Conservation (phyloP, 2,329 filamentous ascomycete genomes). For the Botrytis porri region DNA sequence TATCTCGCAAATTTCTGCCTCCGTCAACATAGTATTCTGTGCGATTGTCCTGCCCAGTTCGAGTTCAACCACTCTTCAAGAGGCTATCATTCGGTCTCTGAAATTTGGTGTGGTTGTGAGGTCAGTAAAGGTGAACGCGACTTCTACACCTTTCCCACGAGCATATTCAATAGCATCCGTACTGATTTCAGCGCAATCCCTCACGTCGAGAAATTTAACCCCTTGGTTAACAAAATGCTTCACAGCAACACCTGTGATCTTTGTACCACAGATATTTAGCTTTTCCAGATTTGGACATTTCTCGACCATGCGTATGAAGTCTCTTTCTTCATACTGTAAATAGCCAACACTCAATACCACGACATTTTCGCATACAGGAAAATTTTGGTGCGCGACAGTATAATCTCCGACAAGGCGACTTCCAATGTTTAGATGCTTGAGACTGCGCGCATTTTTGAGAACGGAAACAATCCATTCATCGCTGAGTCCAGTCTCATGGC, state of each 20-base stretch:
- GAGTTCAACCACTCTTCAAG: neutral
- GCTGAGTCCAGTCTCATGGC: constrained; percentile 27
- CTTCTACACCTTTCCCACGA: constrained; percentile 31
- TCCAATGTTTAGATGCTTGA: constrained; percentile 32
- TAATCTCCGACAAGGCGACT: constrained; percentile 22
- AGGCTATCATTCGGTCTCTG: neutral
- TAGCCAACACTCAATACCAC: constrained; percentile 29
- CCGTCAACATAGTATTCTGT: neutral
- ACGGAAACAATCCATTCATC: constrained; percentile 24
- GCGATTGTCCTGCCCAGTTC: neutral
- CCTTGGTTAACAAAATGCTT: constrained; percentile 36
- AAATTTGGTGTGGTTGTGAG: neutral
- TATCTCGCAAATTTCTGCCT: neutral
- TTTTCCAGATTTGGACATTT: constrained; percentile 33
- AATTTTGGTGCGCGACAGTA: constrained; percentile 14
- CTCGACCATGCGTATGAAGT: constrained; percentile 26
- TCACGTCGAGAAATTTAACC: constrained; percentile 32
- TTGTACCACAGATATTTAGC: constrained; percentile 32
- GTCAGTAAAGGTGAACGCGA: constrained; percentile 26
- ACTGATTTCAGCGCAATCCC: constrained; percentile 30
- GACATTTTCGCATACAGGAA: constrained; percentile 29
- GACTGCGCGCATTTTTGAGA: constrained; percentile 24
- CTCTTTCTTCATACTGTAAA: constrained; percentile 24
- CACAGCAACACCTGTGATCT: constrained; percentile 39
- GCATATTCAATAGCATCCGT: constrained; percentile 39